Conservation (phyloP, 768 basidiomycete species). For the Psilocybe cyanescens region DNA sequence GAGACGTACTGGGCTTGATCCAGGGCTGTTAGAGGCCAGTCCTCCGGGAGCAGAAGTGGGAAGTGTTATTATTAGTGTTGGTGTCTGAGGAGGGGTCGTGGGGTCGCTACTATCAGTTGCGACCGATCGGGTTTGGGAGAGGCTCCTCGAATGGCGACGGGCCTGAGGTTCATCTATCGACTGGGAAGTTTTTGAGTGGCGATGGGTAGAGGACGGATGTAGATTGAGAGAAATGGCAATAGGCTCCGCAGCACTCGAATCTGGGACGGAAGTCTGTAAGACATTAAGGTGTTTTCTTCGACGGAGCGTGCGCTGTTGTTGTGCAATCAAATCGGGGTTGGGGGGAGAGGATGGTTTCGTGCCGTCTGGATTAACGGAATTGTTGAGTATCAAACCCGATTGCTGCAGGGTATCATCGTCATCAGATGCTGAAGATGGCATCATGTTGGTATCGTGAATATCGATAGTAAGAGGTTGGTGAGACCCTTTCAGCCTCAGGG, state of each 20-base stretch:
- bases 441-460: slow-evolving; percentile 4
- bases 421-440: slow-evolving; percentile 1
- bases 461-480: slow-evolving; percentile 9
- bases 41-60: slow-evolving; percentile 23
- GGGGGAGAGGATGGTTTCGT: neutral
- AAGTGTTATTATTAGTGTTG: slow-evolving; percentile 11
- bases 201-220: slow-evolving; percentile 14
- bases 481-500: slow-evolving; percentile 1
- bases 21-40: slow-evolving; percentile 1
- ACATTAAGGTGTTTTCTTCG: slow-evolving; percentile 40
- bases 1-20: slow-evolving; percentile 36
- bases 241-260: slow-evolving; percentile 21
- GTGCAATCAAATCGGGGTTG: slow-evolving; percentile 1
- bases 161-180: no score
- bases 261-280: slow-evolving; percentile 23
- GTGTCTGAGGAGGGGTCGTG: neutral
- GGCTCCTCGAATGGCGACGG: neutral
- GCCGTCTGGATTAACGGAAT: neutral
- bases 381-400: neutral
- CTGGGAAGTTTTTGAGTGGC: slow-evolving; percentile 2
- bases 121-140: neutral
- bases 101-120: neutral
- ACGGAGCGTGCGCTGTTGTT: slow-evolving; percentile 35
- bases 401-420: neutral
- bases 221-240: slow-evolving; percentile 26